Percentiles rank a stretch among this genome's conserved stretches.
These are phyloP conservation scores for Knoxia roxburghii DNA, from an alignment of 257 asterid genomes.

Conservation along the genomic window DNA sequence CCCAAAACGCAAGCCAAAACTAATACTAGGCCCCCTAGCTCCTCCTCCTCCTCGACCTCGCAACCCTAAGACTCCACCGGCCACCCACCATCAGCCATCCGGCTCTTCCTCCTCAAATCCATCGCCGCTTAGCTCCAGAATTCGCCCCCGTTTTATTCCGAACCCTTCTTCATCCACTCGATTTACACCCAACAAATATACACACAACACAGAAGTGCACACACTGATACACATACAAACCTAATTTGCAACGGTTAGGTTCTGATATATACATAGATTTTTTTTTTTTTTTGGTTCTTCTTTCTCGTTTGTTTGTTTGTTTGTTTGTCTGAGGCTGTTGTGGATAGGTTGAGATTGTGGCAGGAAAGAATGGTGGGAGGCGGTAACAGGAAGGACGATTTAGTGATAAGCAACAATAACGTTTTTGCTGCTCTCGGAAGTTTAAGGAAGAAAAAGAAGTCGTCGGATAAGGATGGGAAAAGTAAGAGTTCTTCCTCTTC, in stretches of 20 bases:
- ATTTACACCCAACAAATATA: not conserved
- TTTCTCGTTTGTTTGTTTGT: not conserved
- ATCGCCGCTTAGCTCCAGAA: not conserved
- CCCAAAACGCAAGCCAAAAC: not conserved
- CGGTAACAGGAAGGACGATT: conserved; percentile 75
- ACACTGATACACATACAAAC: not conserved
- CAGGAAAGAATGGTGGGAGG: conserved; percentile 65
- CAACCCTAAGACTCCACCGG: conserved; percentile 7
- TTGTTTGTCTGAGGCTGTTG: not conserved
- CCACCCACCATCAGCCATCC: not conserved
- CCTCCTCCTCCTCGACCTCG: not conserved
- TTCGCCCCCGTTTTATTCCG: not conserved
- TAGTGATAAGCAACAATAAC: conserved; percentile 65
- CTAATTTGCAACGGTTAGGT: not conserved
- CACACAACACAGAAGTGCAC: not conserved
- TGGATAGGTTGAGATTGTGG: conserved; percentile 3
- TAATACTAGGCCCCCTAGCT: not conserved
- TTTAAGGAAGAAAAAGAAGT: conserved; percentile 83
- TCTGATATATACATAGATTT: not conserved
- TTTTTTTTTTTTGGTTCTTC: not conserved
- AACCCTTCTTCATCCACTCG: not conserved
- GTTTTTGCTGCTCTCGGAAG: conserved; percentile 90
- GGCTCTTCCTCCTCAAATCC: not conserved
- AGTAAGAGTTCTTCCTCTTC: conserved; percentile 30
- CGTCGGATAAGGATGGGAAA: conserved; percentile 54